phyloP scores from a whole-genome alignment of 805 yeast species.

The Starmerella apis region DNA sequence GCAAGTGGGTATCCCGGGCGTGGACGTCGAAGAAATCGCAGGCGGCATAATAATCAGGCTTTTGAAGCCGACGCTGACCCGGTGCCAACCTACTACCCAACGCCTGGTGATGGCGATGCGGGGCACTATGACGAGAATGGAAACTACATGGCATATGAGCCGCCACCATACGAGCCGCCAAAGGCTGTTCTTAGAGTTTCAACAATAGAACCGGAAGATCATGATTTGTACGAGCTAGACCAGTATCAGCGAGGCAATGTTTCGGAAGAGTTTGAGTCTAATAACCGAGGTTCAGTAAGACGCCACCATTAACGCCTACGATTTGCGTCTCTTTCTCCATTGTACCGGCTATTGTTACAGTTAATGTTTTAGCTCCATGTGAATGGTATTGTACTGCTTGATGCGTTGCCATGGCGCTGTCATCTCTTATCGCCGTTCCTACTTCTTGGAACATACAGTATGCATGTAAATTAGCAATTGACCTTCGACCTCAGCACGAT shows the following conservation, averaged over 20 bases:
- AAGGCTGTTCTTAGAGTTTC: constrained; percentile 10
- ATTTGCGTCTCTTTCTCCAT: no score
- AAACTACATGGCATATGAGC: constrained; percentile 15
- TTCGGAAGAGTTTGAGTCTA: neutral
- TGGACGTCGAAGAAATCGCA: neutral
- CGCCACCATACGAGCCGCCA: constrained; percentile 19
- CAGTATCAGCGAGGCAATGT: neutral
- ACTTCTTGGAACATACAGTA: no score
- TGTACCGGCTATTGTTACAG: no score
- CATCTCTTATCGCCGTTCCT: no score
- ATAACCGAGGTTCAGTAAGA: no score
- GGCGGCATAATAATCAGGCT: neutral
- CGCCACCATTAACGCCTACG: no score
- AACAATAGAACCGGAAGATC: neutral
- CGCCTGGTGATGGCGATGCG: constrained; percentile 18
- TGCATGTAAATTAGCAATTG: no score
- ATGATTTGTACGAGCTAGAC: neutral
- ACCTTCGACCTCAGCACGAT: no score
- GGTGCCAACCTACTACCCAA: constrained; percentile 21
- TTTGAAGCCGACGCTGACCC: constrained; percentile 16
- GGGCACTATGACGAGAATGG: constrained; percentile 22
- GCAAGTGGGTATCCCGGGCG: neutral
- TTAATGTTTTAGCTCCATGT: no score
- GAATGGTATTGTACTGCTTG: no score
- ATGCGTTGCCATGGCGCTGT: no score